phyloP scores from a whole-genome alignment of 192 early-diverging fungal genomes.

The Dimargaris verticillata region DNA sequence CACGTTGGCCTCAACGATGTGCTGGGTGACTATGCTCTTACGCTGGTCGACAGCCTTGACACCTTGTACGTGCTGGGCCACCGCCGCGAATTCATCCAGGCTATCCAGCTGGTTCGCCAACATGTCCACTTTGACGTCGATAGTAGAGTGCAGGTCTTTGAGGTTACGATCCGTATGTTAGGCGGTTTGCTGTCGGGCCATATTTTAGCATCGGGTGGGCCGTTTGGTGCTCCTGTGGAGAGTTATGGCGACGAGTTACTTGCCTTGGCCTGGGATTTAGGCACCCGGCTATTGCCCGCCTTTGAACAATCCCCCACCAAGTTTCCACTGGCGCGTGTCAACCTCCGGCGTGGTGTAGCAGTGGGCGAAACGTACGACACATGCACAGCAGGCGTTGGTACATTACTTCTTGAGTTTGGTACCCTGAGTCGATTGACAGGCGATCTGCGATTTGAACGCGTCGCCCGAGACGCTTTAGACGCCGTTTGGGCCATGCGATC shows the following conservation, averaged over 20 bases:
- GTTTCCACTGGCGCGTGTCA: slow-evolving; percentile 70
- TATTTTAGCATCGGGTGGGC: slow-evolving; percentile 54
- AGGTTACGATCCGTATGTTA: slow-evolving; percentile 79
- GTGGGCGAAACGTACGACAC: slow-evolving; percentile 50
- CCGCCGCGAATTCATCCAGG: slow-evolving; percentile 40
- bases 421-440: slow-evolving; percentile 72
- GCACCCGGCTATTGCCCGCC: slow-evolving; percentile 67
- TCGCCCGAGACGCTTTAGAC: slow-evolving; percentile 46
- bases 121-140: slow-evolving; percentile 63
- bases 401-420: slow-evolving; percentile 84
- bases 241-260: slow-evolving; percentile 70
- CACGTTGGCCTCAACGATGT: slow-evolving; percentile 73
- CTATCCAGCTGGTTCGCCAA: slow-evolving; percentile 41
- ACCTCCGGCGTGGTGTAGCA: slow-evolving; percentile 56
- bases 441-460: slow-evolving; percentile 54
- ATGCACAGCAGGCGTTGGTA: slow-evolving; percentile 80
- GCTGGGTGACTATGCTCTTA: slow-evolving; percentile 83
- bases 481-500: slow-evolving; percentile 69
- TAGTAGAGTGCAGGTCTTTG: slow-evolving; percentile 86
- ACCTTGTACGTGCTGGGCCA: slow-evolving; percentile 64
- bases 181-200: slow-evolving; percentile 84
- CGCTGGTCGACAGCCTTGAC: slow-evolving; percentile 85
- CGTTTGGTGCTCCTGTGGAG: slow-evolving; percentile 35
- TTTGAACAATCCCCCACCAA: slow-evolving; percentile 65
- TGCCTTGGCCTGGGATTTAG: slow-evolving; percentile 60